These are phyloP conservation scores for Coemansia sp. DNA, from an alignment of 192 early-diverging fungal species.

Conservation along the genomic window DNA sequence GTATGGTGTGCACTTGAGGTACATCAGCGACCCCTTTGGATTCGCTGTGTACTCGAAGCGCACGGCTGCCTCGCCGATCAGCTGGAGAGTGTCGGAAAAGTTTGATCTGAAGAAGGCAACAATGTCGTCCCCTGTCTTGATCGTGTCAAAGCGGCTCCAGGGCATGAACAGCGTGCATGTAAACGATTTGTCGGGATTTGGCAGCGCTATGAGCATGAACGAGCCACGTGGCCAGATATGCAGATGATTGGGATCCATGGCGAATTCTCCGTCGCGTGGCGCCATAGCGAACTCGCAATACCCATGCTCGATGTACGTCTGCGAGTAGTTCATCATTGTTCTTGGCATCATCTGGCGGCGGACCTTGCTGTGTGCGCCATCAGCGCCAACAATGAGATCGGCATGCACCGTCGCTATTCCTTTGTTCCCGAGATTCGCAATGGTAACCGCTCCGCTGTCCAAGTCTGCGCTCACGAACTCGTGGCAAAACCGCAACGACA, in stretches of 20 bases:
- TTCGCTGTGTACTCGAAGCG: conserved; percentile 80
- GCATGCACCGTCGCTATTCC: conserved; percentile 51
- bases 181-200: conserved; percentile 91
- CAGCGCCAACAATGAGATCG: conserved; percentile 86
- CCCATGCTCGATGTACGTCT: conserved; percentile 87
- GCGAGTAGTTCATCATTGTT: conserved; percentile 79
- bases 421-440: conserved; percentile 36
- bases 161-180: conserved; percentile 98
- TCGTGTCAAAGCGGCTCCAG: conserved; percentile 71
- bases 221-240: conserved; percentile 97
- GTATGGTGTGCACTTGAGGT: conserved; percentile 85
- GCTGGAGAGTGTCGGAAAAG: conserved; percentile 74
- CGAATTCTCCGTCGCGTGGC: conserved; percentile 67
- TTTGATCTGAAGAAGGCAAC: conserved; percentile 69
- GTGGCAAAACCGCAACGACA: conserved; percentile 77
- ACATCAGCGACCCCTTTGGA: conserved; percentile 79
- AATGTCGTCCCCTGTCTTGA: conserved; percentile 65
- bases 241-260: conserved; percentile 86
- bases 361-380: conserved; percentile 82
- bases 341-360: conserved; percentile 80
- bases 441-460: conserved; percentile 59
- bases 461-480: conserved; percentile 70
- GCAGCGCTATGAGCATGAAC: conserved; percentile 98
- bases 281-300: conserved; percentile 93
- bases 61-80: conserved; percentile 76